Conservation (phyloP, 176 grass and related monocot genomes). For the Oryza officinalis region DNA sequence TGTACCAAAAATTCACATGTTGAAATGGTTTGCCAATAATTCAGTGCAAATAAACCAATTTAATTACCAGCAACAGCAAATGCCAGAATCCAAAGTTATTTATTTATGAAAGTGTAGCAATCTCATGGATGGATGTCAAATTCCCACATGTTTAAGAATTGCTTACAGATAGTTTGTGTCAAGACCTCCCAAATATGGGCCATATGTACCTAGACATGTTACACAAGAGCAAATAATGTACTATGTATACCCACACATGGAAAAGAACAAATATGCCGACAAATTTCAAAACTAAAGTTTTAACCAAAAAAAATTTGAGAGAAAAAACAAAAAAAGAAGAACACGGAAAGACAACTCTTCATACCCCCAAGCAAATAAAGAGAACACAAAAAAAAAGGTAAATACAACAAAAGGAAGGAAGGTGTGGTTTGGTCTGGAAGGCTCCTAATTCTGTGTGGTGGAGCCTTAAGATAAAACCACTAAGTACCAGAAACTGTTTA, state of each 20-base stretch:
- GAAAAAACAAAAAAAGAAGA: not conserved
- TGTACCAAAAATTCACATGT: slow-evolving; percentile 6
- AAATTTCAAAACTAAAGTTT: not conserved
- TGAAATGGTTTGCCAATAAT: slow-evolving; percentile 26
- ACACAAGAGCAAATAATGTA: not conserved
- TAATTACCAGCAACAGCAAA: slow-evolving; percentile 15
- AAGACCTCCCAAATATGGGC: not conserved
- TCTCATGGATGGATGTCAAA: slow-evolving; percentile 5
- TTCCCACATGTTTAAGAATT: not conserved
- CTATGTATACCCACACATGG: not conserved
- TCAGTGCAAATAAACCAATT: not conserved
- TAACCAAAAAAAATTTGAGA: not conserved
- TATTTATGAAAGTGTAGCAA: slow-evolving; percentile 7
- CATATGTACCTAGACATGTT: not conserved
- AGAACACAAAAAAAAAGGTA: not conserved
- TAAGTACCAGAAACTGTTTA: not conserved
- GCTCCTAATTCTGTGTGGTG: slow-evolving; percentile 11
- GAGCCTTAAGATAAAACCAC: slow-evolving; percentile 18
- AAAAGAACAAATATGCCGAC: not conserved
- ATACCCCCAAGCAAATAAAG: not conserved
- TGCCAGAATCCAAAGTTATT: not conserved
- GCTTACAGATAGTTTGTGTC: slow-evolving; percentile 4
- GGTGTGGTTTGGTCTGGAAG: not conserved
- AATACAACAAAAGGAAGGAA: not conserved
- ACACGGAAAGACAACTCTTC: not conserved